Evolutionary conservation across 371 early-diverging fungal genomes (phyloP).

Genomic region (Blyttiomyces sp.): DNA sequence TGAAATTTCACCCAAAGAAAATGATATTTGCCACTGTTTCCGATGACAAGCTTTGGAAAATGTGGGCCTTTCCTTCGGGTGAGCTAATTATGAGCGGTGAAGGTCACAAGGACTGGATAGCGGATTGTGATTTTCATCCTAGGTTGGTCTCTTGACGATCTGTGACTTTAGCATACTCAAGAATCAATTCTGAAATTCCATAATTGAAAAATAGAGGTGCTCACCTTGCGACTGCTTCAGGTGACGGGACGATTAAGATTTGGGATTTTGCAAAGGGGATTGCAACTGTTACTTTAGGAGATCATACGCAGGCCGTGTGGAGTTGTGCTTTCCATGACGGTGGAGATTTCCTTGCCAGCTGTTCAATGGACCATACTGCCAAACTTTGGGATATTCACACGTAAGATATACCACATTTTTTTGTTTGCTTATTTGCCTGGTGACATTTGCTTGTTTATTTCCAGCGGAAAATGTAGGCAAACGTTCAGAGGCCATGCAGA

Average conservation of each 20-base stretch:
- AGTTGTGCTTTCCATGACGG: conserved; percentile 50
- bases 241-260: conserved; percentile 51
- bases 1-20: conserved; percentile 54
- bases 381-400: conserved; percentile 48
- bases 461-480: conserved; percentile 46
- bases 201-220: conserved; percentile 41
- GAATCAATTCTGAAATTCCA: neutral
- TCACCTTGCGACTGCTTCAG: conserved; percentile 51
- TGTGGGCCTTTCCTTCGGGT: conserved; percentile 53
- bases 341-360: conserved; percentile 43
- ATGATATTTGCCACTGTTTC: conserved; percentile 48
- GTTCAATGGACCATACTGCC: conserved; percentile 52
- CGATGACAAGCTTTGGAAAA: conserved; percentile 53
- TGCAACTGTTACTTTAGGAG: conserved; percentile 43
- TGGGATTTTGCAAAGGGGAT: conserved; percentile 52
- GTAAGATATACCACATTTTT: conserved; percentile 24
- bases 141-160: neutral
- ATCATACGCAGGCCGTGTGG: conserved; percentile 56
- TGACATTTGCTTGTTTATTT: neutral
- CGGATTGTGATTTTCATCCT: conserved; percentile 54
- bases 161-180: neutral
- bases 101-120: conserved; percentile 54
- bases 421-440: neutral
- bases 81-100: conserved; percentile 52
- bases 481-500: conserved; percentile 52